Evolutionary conservation across 108 stramenopile species (phyloP).

Genomic region (Cyclostephanos invisitatus): DNA sequence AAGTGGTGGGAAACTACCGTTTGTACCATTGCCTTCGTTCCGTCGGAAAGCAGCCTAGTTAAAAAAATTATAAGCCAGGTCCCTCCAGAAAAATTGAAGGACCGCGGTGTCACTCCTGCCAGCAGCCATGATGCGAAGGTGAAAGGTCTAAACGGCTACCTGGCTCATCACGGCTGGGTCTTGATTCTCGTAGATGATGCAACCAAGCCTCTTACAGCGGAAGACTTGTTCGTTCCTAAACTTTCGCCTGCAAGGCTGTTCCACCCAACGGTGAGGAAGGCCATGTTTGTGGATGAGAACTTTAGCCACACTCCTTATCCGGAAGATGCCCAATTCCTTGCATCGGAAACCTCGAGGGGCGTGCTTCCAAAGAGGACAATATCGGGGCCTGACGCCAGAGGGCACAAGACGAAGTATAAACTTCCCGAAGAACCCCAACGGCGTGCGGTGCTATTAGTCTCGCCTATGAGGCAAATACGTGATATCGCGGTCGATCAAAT

Average conservation of each 20-base stretch:
- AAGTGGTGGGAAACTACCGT: conserved; percentile 50
- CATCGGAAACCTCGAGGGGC: conserved; percentile 54
- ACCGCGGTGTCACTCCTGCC: conserved; percentile 51
- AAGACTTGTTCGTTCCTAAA: conserved; percentile 61
- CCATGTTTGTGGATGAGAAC: conserved; percentile 69
- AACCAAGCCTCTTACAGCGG: conserved; percentile 34
- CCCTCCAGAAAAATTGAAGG: conserved; percentile 46
- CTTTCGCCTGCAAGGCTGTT: conserved; percentile 73
- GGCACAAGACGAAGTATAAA: conserved; percentile 57
- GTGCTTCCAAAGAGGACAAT: conserved; percentile 26
- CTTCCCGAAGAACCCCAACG: conserved; percentile 68
- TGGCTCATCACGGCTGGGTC: conserved; percentile 55
- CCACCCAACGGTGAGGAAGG: conserved; percentile 53
- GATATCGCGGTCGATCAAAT: conserved; percentile 40
- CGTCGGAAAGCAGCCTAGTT: conserved; percentile 63
- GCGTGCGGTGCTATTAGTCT: conserved; percentile 58
- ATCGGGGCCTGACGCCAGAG: conserved; percentile 47
- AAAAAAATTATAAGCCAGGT: conserved; percentile 53
- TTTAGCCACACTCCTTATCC: conserved; percentile 58
- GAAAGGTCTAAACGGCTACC: conserved; percentile 64
- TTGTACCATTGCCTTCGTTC: conserved; percentile 80
- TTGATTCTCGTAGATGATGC: conserved; percentile 36
- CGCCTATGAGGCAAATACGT: conserved; percentile 40
- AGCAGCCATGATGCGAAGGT: conserved; percentile 20
- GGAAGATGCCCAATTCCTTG: conserved; percentile 72